Base-by-base conservation (phyloP, 1,139 yeast genomes). In the Pneumocystis canis region DNA sequence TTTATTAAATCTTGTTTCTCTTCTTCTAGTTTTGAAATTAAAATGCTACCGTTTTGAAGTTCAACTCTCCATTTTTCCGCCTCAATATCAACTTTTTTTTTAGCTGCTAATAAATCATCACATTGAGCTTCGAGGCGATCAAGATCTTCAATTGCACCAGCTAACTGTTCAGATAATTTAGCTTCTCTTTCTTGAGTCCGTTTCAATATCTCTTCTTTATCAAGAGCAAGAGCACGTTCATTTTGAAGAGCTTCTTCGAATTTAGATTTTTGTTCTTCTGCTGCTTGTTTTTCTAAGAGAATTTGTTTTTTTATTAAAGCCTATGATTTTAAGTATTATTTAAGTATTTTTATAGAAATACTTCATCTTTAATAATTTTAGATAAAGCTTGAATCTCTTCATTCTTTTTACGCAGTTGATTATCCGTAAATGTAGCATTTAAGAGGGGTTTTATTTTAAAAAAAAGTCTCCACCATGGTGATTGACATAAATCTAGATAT, bases 381-480 rank as follows among this genome's bases (percentile, higher is more conserved):
- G 78, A 77, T 28, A 76, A 67, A 2, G 70, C 71, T 61, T 69
- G 68, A 18, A 74, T 70, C 54, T 73, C 73, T 31, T 70, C 70
- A 66, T 83, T 88, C 47, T 87, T 75, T 59, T 76, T 76, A 64
- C 79, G 80, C 63, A 87, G 76, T 66, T 84, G 82, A 18, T 84
- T 84, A 65, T 82, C 84, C 69, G 83, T 75, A 40, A 78, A 75
- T 0, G 89, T 80, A 9, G 87, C 87, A 64, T 83, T 84, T 31
- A 89, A 75, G 61, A 90, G 74, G 0, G 98, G 97, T 68, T 87
- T 87, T 69, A 92, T 77, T 64, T 82, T 81, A 40, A 83, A 78
- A 67, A 84, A 84, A 60, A 92, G 77, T 62, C 80, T 82, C 76
- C 88, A 86, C 98, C 98, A 92, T 9, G 87, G 87, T 71, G 85